Percentiles rank a stretch among this genome's conserved stretches.
Evolutionary conservation across 2,329 filamentous ascomycete species (phyloP).

Genomic region (Aspergillus fischeri): DNA sequence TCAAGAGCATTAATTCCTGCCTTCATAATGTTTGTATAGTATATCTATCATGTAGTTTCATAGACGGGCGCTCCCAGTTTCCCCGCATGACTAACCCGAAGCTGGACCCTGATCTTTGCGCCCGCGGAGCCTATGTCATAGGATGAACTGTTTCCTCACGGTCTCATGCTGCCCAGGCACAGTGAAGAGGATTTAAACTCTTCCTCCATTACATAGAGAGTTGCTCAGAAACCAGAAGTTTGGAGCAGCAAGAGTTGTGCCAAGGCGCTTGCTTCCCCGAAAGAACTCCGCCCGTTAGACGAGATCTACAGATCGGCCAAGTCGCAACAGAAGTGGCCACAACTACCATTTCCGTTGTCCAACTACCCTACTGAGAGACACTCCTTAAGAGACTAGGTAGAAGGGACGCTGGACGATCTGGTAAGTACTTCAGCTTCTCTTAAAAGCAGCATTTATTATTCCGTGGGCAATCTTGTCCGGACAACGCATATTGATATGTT

Average conservation of each 20-base stretch:
- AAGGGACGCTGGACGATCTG: neutral
- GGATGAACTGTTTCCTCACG: too few relatives aligned
- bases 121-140: too few relatives aligned
- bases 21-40: neutral
- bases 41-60: neutral
- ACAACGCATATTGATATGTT: neutral
- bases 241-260: neutral
- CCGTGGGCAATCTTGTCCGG: neutral
- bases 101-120: too few relatives aligned
- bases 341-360: neutral
- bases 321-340: neutral
- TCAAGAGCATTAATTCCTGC: neutral
- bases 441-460: neutral
- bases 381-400: neutral
- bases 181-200: neutral
- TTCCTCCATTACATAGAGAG: neutral
- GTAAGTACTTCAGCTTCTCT: too few relatives aligned
- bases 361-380: neutral
- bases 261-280: neutral
- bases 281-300: neutral
- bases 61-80: neutral
- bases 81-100: too few relatives aligned
- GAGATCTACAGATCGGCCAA: neutral
- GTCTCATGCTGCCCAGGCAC: neutral
- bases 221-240: neutral